phyloP scores from a whole-genome alignment of 192 early-diverging fungal species.

The Powellomyces hirtus region DNA sequence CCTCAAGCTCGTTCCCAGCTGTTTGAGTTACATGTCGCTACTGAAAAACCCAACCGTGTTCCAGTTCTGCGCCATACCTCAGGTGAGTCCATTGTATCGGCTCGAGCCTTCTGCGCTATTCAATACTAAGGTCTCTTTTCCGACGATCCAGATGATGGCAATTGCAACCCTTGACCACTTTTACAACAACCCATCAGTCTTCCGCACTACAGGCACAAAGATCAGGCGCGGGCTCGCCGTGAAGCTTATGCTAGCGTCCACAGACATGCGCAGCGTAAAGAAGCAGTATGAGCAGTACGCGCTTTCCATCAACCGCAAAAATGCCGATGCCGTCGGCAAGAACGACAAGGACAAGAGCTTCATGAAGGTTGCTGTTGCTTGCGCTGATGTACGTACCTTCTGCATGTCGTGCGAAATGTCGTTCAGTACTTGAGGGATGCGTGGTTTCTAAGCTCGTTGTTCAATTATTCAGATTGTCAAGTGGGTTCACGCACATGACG shows the following conservation, averaged over 20 bases:
- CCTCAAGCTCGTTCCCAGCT: conserved; percentile 78
- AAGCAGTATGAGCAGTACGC: conserved; percentile 38
- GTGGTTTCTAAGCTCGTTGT: no score
- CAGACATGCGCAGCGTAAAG: conserved; percentile 43
- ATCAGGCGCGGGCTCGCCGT: conserved; percentile 69
- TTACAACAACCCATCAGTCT: conserved; percentile 83
- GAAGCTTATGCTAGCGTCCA: conserved; percentile 42
- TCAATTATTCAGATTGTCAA: conserved; percentile 20
- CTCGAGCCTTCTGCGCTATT: no score
- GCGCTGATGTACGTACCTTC: conserved; percentile 35
- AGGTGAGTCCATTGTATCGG: conserved; percentile 63
- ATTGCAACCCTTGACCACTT: conserved; percentile 85
- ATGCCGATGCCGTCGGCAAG: conserved; percentile 27
- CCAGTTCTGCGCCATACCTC: conserved; percentile 97
- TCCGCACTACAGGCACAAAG: conserved; percentile 75
- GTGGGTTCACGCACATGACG: conserved; percentile 18
- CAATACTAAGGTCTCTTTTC: no score
- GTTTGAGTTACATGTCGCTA: conserved; percentile 78
- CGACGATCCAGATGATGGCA: conserved; percentile 80
- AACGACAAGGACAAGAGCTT: conserved; percentile 39
- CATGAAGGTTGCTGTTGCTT: conserved; percentile 35
- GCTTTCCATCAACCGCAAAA: conserved; percentile 32
- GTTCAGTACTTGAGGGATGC: no score
- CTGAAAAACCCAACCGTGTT: conserved; percentile 81
- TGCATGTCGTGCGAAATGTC: background rate